phyloP scores from a whole-genome alignment of 306 rosid genomes.

The Parietaria judaica region DNA sequence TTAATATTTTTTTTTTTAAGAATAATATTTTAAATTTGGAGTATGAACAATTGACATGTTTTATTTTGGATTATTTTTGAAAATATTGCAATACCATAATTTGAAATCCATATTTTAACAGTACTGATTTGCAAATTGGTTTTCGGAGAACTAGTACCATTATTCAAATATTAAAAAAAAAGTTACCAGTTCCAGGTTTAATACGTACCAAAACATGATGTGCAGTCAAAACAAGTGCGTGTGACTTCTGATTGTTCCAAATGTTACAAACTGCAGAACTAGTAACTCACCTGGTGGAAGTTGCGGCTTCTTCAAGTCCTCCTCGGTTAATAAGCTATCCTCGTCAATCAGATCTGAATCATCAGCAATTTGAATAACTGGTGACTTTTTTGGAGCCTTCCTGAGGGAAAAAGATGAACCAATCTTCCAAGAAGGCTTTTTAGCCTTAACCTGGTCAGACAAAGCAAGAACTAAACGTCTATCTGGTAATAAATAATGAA shows the following conservation, averaged over 20 bases:
- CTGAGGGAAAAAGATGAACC: constrained; percentile 68
- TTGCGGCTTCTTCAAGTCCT: constrained; percentile 77
- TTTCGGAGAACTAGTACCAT: too few species aligned
- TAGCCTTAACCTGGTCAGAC: constrained; percentile 51
- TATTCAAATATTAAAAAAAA: too few species aligned
- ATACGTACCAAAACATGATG: neutral
- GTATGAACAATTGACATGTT: too few species aligned
- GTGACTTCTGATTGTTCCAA: too few species aligned
- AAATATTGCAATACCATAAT: too few species aligned
- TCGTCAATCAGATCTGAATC: constrained; percentile 90
- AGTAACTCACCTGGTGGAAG: constrained; percentile 33
- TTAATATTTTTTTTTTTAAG: too few species aligned
- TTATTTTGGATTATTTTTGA: too few species aligned
- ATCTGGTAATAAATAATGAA: neutral
- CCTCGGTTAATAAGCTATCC: constrained; percentile 79
- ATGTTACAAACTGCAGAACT: too few species aligned
- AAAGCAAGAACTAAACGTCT: constrained; percentile 11
- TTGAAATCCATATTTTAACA: too few species aligned
- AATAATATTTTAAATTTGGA: too few species aligned
- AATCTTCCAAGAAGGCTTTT: constrained; percentile 70
- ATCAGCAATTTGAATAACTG: constrained; percentile 52
- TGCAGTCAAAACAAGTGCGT: too few species aligned
- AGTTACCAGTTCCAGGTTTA: neutral
- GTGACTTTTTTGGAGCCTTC: constrained; percentile 43
- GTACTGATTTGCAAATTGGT: too few species aligned